Percentiles rank a stretch among this genome's conserved stretches.
phyloP scores from a whole-genome alignment of 495 filamentous ascomycete genomes.

The Thozetella sp. region DNA sequence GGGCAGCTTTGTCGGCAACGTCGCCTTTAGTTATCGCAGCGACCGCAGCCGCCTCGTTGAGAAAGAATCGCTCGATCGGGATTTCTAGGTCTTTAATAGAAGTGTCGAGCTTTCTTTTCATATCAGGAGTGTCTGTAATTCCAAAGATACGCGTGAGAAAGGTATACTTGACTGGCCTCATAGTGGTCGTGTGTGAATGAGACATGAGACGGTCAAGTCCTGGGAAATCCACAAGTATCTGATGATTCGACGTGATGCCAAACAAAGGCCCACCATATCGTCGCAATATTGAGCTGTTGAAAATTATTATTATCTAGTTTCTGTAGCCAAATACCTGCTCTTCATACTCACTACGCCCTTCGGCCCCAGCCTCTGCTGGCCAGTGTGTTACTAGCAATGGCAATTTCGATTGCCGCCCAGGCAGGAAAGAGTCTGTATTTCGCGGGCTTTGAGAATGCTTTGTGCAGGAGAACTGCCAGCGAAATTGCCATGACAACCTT shows the following conservation, averaged over 20 bases:
- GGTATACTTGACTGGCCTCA: slow-evolving; percentile 1
- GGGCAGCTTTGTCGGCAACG: slow-evolving; percentile 1
- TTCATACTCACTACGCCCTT: neutral
- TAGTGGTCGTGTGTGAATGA: neutral
- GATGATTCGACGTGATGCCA: slow-evolving; percentile 5
- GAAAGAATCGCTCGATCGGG: slow-evolving; percentile 6
- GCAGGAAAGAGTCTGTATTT: neutral
- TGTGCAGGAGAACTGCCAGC: neutral
- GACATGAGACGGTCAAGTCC: slow-evolving; percentile 6
- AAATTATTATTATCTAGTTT: neutral
- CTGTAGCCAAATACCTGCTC: neutral
- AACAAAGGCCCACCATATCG: slow-evolving; percentile 7
- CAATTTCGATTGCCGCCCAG: neutral
- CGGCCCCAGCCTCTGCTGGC: too few species aligned
- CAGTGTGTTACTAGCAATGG: neutral
- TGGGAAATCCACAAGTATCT: slow-evolving; percentile 4
- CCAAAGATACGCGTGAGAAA: slow-evolving; percentile 8
- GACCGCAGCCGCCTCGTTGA: slow-evolving; percentile 5
- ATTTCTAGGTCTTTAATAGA: neutral
- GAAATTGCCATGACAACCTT: neutral
- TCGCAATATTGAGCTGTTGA: neutral
- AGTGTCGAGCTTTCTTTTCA: neutral
- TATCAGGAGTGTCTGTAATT: neutral
- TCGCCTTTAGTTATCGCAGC: slow-evolving; percentile 3
- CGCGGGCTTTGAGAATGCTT: neutral